phyloP scores from a whole-genome alignment of 2,329 filamentous ascomycete genomes.

The Beauveria sp. region DNA sequence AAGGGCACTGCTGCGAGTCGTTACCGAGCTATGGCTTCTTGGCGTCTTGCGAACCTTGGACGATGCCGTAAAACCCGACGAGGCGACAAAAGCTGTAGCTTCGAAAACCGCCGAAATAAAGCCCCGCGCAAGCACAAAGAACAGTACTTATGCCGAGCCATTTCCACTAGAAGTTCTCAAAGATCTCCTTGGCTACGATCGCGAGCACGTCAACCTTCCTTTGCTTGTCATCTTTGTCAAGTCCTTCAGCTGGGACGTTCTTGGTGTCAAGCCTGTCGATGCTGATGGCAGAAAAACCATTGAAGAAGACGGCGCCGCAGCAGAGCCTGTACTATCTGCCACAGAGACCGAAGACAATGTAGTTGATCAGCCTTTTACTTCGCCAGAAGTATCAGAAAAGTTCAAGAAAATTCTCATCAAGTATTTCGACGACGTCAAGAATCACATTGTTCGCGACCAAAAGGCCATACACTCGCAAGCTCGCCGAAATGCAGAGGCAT shows the following conservation, averaged over 20 bases:
- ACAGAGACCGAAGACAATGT: conserved; percentile 35
- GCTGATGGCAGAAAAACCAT: conserved; percentile 77
- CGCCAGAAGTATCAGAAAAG: conserved; percentile 70
- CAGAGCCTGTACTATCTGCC: not conserved
- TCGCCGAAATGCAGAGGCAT: conserved; percentile 92
- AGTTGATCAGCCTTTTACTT: conserved; percentile 64
- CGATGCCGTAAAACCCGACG: conserved; percentile 54
- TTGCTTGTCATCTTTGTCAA: conserved; percentile 94
- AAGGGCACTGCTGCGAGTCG: conserved; percentile 76
- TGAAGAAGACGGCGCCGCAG: conserved; percentile 42
- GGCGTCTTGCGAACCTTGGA: conserved; percentile 77
- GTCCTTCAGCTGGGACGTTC: conserved; percentile 89
- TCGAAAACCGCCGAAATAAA: conserved; percentile 57
- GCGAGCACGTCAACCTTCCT: conserved; percentile 85
- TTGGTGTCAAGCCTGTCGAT: conserved; percentile 66
- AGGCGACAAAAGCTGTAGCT: conserved; percentile 52
- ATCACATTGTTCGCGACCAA: conserved; percentile 83
- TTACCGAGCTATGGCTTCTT: conserved; percentile 94
- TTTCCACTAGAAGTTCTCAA: conserved; percentile 98
- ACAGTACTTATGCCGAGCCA: conserved; percentile 68
- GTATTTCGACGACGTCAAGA: conserved; percentile 90
- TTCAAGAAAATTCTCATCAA: conserved; percentile 79
- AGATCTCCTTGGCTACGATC: conserved; percentile 87
- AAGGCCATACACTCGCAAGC: conserved; percentile 81
- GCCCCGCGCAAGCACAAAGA: conserved; percentile 47